phyloP scores from a whole-genome alignment of 2,329 filamentous ascomycete species.

The Aspergillus niger region DNA sequence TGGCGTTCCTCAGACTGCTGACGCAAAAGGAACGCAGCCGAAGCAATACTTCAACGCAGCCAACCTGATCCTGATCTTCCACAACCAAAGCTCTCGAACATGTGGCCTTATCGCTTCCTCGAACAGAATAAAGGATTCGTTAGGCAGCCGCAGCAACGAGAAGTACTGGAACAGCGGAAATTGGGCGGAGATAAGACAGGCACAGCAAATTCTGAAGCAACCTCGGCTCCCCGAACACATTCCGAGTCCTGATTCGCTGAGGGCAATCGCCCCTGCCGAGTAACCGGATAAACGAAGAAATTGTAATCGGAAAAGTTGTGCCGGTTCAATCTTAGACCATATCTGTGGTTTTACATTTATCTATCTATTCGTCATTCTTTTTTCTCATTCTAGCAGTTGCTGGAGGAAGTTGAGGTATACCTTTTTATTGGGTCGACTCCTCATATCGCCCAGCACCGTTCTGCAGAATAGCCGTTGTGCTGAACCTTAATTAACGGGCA shows the following conservation, averaged over 20 bases:
- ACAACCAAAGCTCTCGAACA: background rate
- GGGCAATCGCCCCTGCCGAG: background rate
- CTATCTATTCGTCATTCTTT: background rate
- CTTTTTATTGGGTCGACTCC: background rate
- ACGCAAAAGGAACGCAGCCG: background rate
- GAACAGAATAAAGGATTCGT: background rate
- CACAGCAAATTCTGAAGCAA: background rate
- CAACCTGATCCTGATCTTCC: background rate
- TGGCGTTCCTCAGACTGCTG: background rate
- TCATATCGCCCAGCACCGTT: background rate
- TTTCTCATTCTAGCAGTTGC: background rate
- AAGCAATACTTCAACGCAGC: background rate
- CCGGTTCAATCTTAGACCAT: background rate
- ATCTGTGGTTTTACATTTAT: background rate
- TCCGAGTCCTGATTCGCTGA: background rate
- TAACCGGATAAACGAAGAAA: background rate
- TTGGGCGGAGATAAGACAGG: background rate
- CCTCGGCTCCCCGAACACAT: background rate
- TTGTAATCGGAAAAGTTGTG: background rate
- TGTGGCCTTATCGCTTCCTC: background rate
- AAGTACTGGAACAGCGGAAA: background rate
- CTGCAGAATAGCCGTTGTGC: background rate
- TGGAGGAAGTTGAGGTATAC: background rate
- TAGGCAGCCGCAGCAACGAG: too few species aligned
- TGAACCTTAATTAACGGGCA: slow-evolving; percentile 2